phyloP scores from a whole-genome alignment of 371 early-diverging fungal species.

The Lichtheimia ramosa region DNA sequence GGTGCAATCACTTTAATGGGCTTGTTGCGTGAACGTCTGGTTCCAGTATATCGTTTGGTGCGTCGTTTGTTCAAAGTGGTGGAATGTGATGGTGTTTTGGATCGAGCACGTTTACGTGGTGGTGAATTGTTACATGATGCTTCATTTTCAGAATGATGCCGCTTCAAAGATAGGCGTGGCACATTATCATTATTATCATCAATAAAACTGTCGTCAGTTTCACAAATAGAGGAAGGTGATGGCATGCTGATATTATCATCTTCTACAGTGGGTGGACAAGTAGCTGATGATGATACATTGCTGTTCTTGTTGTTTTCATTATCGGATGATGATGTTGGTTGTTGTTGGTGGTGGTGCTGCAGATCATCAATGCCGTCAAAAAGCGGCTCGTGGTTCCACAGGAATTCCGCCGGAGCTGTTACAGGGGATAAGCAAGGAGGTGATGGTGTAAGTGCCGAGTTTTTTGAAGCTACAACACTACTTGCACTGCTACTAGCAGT shows the following conservation, averaged over 20 bases:
- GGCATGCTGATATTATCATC: too few species aligned
- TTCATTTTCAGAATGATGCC: not conserved
- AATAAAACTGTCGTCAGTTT: too few species aligned
- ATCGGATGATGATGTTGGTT: not conserved
- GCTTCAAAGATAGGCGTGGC: not conserved
- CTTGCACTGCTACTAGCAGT: slow-evolving; percentile 3
- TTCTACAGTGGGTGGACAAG: too few species aligned
- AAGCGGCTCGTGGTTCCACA: slow-evolving; percentile 37
- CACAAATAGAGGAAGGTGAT: too few species aligned
- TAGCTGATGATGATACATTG: not conserved
- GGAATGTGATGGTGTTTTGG: too few species aligned
- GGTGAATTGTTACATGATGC: not conserved
- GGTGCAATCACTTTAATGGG: not conserved
- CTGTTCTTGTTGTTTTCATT: not conserved
- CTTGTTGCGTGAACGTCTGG: slow-evolving; percentile 2
- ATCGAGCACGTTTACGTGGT: not conserved
- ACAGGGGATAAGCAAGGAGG: slow-evolving; percentile 39
- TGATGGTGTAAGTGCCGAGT: slow-evolving; percentile 16
- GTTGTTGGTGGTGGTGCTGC: slow-evolving; percentile 12
- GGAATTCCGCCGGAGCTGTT: slow-evolving; percentile 37
- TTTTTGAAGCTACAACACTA: slow-evolving; percentile 2
- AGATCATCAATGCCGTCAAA: slow-evolving; percentile 38
- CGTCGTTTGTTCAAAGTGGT: slow-evolving; percentile 8
- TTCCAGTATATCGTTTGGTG: slow-evolving; percentile 7
- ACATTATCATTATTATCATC: too few species aligned